These are phyloP conservation scores for Suhomyces prunicola DNA, from an alignment of 805 yeast genomes.

Conservation along the genomic window DNA sequence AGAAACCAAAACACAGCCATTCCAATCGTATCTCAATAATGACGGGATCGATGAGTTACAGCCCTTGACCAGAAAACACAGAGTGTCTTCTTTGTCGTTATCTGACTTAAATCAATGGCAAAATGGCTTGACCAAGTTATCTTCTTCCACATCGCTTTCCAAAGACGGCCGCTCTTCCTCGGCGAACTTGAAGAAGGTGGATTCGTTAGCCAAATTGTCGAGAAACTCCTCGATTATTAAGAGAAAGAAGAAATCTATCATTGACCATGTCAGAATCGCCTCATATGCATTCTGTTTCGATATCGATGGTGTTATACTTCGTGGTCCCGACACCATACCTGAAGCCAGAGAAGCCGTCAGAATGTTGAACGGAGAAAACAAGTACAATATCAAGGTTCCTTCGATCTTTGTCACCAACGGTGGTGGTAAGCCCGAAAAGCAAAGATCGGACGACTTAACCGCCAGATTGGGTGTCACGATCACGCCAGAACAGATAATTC, in stretches of 20 bases:
- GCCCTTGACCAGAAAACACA: conserved; percentile 59
- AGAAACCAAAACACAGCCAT: conserved; percentile 15
- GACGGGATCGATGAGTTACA: conserved; percentile 69
- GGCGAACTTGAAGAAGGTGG: conserved; percentile 41
- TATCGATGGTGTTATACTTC: conserved; percentile 85
- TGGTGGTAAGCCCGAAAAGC: conserved; percentile 80
- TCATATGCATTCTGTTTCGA: conserved; percentile 90
- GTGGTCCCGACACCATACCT: conserved; percentile 82
- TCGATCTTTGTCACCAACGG: conserved; percentile 88
- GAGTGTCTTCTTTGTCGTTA: conserved; percentile 64
- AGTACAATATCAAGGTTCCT: conserved; percentile 74
- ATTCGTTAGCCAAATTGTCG: conserved; percentile 43
- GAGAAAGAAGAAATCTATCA: conserved; percentile 48
- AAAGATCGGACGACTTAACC: conserved; percentile 68
- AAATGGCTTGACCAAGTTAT: conserved; percentile 40
- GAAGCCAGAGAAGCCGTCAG: conserved; percentile 72
- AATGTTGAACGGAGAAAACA: conserved; percentile 72
- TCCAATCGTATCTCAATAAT: conserved; percentile 61
- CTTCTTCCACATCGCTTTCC: conserved; percentile 34
- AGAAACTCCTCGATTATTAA: conserved; percentile 45
- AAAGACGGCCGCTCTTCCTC: conserved; percentile 26
- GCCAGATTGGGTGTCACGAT: conserved; percentile 58
- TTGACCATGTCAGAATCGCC: conserved; percentile 72
- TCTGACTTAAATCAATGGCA: conserved; percentile 68
- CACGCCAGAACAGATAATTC: conserved; percentile 77